Evolutionary conservation across 257 asterid genomes (phyloP), one percentile per base, ranked within the genome.

Genomic region (Forsythia viridissima): DNA sequence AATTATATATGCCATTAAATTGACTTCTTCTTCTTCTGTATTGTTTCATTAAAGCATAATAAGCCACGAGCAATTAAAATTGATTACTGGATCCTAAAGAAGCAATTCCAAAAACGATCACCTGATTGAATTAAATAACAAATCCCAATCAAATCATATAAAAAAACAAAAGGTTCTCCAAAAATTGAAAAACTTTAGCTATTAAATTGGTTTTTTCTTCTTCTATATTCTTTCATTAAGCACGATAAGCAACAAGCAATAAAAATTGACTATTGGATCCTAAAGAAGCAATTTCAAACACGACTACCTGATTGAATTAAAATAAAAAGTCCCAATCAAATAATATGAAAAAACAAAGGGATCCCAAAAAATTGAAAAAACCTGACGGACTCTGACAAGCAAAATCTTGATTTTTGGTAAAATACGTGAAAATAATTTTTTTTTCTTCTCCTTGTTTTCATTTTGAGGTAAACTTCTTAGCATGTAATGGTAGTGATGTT

Each of bases 241-340:
- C 59, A 67, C 63, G 76, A 38, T 20, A 73, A 70, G 72, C 78
- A 3, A 59, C 76, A 15, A 71, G 12, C 55, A 6, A 44, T 48
- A 55, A 44, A 39, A 18, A 16, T n/a, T 55, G 65, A 18, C 11
- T 2, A 55, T 30, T 39, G 70, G 63, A 48, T 24, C 21, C 36
- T n/a, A 38, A 48, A 40, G 70, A 70, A 76, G 70, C 73, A 61
- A 44, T 18, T 46, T 16, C 44, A 34, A 4, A 9, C 21, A 67
- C 16, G 16, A 69, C 7, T 43, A 36, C 11, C 10, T 0, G 10
- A 42, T 52, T 13, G 41, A 66, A 70, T 6, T 8, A 12, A 38
- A 59, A 30, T 24, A 38, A 18, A 3, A 36, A 77, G n/a, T 48
- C 72, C 65, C 40, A 61, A 69, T 77, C 5, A 43, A 59, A 44